Conservation (phyloP, 2,329 filamentous ascomycete genomes). For the Incumbomyces lentus region DNA sequence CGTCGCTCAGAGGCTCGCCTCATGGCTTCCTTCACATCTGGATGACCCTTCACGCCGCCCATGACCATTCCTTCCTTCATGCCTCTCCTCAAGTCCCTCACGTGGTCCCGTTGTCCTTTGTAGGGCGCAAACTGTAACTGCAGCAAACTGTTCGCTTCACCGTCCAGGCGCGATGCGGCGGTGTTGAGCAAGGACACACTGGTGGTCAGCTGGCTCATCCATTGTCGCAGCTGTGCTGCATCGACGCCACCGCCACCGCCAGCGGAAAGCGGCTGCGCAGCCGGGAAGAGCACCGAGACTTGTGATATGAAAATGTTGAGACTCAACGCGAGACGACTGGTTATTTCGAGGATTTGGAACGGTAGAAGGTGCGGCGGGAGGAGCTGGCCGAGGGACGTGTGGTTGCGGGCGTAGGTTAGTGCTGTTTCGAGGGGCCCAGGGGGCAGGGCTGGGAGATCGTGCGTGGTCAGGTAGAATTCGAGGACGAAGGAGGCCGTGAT, state of each 20-base stretch:
- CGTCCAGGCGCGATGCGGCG: conserved; percentile 49
- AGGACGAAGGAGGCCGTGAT: conserved; percentile 46
- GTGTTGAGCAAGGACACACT: conserved; percentile 58
- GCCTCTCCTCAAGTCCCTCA: conserved; percentile 55
- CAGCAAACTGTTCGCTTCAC: conserved; percentile 60
- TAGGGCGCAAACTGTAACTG: conserved; percentile 75
- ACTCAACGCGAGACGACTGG: conserved; percentile 66
- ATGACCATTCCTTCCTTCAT: conserved; percentile 82
- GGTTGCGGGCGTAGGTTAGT: conserved; percentile 2
- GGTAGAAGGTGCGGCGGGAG: conserved; percentile 49
- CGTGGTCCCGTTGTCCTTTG: conserved; percentile 55
- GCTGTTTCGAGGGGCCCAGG: conserved; percentile 22
- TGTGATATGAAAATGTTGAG: conserved; percentile 76
- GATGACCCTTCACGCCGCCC: conserved; percentile 69
- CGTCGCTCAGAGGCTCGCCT: conserved; percentile 40
- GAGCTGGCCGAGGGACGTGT: conserved; percentile 26
- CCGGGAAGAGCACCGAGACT: conserved; percentile 35
- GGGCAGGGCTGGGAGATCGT: conserved; percentile 28
- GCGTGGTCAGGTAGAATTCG: conserved; percentile 48
- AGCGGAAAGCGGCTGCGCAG: background rate
- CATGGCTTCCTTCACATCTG: conserved; percentile 72
- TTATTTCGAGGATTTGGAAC: conserved; percentile 70
- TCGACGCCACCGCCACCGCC: conserved; percentile 6
- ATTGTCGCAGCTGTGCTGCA: conserved; percentile 23
- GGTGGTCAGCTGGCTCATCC: conserved; percentile 45